phyloP scores from a whole-genome alignment of 1,139 yeast species.

The Yamadazyma triangularis region DNA sequence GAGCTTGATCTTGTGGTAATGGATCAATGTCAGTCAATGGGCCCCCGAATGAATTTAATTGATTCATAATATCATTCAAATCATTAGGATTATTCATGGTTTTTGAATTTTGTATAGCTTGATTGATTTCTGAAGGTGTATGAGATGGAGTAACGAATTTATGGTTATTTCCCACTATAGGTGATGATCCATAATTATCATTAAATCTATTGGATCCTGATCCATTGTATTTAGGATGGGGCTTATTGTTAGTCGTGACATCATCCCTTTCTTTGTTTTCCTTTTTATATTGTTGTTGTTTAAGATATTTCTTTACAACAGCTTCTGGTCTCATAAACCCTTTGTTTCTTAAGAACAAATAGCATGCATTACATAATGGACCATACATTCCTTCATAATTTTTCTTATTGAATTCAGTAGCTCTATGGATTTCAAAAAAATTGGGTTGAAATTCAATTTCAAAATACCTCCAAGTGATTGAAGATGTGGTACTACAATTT shows the following conservation, averaged over 20 bases:
- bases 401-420: constrained; percentile 36
- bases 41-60: constrained; percentile 45
- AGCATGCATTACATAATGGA: constrained; percentile 49
- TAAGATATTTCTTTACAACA: constrained; percentile 44
- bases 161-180: constrained; percentile 13
- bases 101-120: constrained; percentile 29
- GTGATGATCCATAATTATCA: constrained; percentile 22
- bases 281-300: constrained; percentile 41
- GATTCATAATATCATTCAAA: constrained; percentile 44
- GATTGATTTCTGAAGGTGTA: constrained; percentile 43
- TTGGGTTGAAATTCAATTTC: constrained; percentile 40
- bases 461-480: constrained; percentile 46
- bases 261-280: constrained; percentile 9
- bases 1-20: constrained; percentile 30
- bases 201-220: constrained; percentile 1
- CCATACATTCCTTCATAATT: constrained; percentile 50
- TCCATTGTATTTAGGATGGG: constrained; percentile 3
- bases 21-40: constrained; percentile 56
- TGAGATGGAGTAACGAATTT: constrained; percentile 41
- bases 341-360: constrained; percentile 41
- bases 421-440: constrained; percentile 34
- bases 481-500: constrained; percentile 39
- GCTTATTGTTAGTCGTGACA: constrained; percentile 11
- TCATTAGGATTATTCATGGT: constrained; percentile 31
- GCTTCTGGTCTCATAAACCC: constrained; percentile 52